Conservation (phyloP, 2,329 filamentous ascomycete species). For the Conoideocrella luteorostrata region DNA sequence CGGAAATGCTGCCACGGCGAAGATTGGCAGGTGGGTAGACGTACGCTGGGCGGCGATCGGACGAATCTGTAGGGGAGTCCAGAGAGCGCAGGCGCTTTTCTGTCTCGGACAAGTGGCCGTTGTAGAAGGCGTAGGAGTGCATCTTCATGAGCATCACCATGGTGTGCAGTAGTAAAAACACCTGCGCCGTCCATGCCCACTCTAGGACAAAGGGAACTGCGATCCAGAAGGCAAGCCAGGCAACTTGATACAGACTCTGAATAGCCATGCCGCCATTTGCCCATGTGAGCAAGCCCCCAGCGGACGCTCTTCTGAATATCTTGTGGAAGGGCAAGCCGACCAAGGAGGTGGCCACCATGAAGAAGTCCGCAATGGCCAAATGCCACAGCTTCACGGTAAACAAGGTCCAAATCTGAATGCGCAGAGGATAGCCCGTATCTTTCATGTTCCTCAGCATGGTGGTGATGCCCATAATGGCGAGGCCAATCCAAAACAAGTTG, state of each 20-base stretch:
- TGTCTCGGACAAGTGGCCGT: constrained; percentile 86
- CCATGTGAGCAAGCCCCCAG: constrained; percentile 61
- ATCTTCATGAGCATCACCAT: constrained; percentile 97
- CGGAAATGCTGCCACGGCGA: constrained; percentile 32
- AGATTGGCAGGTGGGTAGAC: constrained; percentile 64
- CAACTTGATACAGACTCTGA: constrained; percentile 73
- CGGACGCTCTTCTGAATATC: constrained; percentile 48
- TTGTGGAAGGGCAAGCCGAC: constrained; percentile 68
- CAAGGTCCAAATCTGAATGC: constrained; percentile 79
- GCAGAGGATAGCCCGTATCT: constrained; percentile 82
- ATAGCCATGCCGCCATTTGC: constrained; percentile 67
- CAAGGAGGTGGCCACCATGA: constrained; percentile 75
- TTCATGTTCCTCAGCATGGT: constrained; percentile 90
- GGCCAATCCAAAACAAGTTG: constrained; percentile 93
- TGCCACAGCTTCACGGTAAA: constrained; percentile 88
- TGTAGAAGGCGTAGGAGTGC: constrained; percentile 98
- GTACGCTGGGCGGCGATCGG: constrained; percentile 62
- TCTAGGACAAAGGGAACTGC: constrained; percentile 74
- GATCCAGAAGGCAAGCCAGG: constrained; percentile 80
- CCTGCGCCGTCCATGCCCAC: constrained; percentile 97
- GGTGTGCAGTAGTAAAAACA: constrained; percentile 87
- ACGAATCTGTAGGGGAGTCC: constrained; percentile 60
- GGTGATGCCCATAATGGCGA: constrained; percentile 95
- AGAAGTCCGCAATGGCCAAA: constrained; percentile 71
- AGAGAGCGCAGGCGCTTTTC: constrained; percentile 73